A percentile compares a stretch with the other conserved stretches of the same genome.
phyloP scores from a whole-genome alignment of 108 stramenopile genomes.

The Bacterosira constricta region DNA sequence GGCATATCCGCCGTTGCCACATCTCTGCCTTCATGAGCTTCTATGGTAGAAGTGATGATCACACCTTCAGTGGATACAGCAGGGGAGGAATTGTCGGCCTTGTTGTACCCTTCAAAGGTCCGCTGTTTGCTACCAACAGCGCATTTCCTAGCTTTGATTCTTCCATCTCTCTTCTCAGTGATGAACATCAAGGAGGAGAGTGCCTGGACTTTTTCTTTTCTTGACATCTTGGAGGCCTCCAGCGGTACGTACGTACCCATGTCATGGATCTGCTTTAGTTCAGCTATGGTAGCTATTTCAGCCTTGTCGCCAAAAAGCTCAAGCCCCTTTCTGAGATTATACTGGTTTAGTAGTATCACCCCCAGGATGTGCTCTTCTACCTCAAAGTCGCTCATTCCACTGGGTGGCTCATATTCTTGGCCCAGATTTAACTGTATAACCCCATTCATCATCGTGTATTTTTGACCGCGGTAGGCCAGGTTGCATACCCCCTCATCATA shows the following conservation, averaged over 20 bases:
- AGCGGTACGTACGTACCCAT: neutral
- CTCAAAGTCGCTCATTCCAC: too few relatives aligned
- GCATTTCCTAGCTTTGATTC: conserved; percentile 19
- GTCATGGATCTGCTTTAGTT: neutral
- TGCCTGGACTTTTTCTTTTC: too few relatives aligned
- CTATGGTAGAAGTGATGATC: neutral
- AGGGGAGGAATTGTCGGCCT: conserved; percentile 9
- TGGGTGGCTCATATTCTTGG: too few relatives aligned
- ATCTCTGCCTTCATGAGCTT: conserved; percentile 42
- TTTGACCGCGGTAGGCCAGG: too few relatives aligned
- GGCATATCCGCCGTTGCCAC: conserved; percentile 42
- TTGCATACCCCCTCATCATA: too few relatives aligned
- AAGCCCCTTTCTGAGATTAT: too few relatives aligned
- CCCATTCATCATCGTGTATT: too few relatives aligned
- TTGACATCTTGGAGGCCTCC: too few relatives aligned
- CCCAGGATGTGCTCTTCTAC: too few relatives aligned
- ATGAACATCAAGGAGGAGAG: neutral
- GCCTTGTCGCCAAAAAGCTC: too few relatives aligned
- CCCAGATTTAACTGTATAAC: too few relatives aligned
- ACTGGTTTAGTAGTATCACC: too few relatives aligned
- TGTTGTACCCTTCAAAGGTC: neutral
- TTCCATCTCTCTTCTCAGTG: conserved; percentile 21
- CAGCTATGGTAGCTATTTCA: neutral
- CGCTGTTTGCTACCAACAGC: neutral
- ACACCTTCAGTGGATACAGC: neutral